Conservation (phyloP, 257 asterid species). For the Solanum pimpinellifolium region DNA sequence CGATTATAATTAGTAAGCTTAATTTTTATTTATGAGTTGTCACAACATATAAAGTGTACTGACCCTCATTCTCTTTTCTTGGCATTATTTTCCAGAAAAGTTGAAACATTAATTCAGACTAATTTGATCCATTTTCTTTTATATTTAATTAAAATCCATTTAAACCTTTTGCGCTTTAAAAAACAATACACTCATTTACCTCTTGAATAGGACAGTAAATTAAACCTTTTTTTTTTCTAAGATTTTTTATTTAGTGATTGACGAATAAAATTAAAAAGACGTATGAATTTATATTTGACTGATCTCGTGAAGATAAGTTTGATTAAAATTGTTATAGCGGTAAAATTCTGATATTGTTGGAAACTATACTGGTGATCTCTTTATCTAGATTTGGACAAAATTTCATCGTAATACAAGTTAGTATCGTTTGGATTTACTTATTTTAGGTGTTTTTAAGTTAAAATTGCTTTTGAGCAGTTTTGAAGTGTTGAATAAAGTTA, state of each 20-base stretch:
- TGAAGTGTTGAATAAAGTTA: too few species aligned
- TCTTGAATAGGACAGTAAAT: neutral
- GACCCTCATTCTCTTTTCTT: neutral
- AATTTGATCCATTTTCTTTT: neutral
- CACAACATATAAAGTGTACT: neutral
- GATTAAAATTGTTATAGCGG: too few species aligned
- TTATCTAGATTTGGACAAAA: too few species aligned
- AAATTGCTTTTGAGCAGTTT: too few species aligned
- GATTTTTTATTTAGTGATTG: neutral
- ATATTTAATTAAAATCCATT: neutral
- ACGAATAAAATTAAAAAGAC: neutral
- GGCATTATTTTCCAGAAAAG: neutral
- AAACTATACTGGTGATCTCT: accelerated
- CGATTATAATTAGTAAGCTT: neutral
- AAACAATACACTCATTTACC: neutral
- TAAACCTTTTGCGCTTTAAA: neutral
- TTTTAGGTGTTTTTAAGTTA: too few species aligned
- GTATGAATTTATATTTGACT: neutral
- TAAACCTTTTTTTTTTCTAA: neutral
- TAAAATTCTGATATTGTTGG: too few species aligned
- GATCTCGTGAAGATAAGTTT: too few species aligned
- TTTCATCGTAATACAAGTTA: neutral
- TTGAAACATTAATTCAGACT: neutral
- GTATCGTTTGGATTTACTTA: too few species aligned
- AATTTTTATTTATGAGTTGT: neutral